Percentiles rank a stretch among this genome's conserved stretches.
Evolutionary conservation across 164 flowering plant species (phyloP).

Genomic region (Sextonia rubra): DNA sequence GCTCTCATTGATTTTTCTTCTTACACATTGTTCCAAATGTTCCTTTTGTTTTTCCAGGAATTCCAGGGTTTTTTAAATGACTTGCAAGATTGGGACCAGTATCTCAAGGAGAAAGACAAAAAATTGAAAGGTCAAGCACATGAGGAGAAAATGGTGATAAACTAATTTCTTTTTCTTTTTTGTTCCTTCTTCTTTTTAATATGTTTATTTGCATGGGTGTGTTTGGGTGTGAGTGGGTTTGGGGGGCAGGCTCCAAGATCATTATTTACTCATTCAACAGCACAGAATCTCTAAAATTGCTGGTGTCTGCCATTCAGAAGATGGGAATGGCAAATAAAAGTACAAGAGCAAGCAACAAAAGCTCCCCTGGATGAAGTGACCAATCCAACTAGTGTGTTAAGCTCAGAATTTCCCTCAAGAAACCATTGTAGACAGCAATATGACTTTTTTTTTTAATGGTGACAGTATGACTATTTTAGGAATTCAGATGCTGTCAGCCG

Average conservation of each 20-base stretch:
- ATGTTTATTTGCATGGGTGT: neutral
- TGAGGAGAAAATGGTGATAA: constrained; percentile 33
- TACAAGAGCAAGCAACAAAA: constrained; percentile 21
- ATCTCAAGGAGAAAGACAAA: constrained; percentile 58
- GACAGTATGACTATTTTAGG: constrained; percentile 26
- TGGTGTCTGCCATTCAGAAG: constrained; percentile 25
- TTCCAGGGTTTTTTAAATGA: constrained; percentile 77
- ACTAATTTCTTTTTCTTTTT: neutral
- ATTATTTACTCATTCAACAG: neutral
- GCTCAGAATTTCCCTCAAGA: neutral
- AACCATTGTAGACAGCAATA: constrained; percentile 13
- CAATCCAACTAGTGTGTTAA: neutral
- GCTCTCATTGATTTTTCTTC: neutral
- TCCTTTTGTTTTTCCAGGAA: constrained; percentile 31
- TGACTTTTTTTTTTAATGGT: neutral
- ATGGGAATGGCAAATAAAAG: constrained; percentile 15
- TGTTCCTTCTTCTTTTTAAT: neutral
- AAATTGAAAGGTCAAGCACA: constrained; percentile 38
- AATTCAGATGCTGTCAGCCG: constrained; percentile 33
- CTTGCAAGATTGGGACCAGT: constrained; percentile 83
- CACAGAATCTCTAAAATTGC: neutral
- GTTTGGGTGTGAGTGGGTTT: too few relatives aligned
- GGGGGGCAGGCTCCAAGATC: too few relatives aligned
- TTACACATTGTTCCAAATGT: neutral
- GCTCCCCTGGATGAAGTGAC: constrained; percentile 10